Base-by-base conservation (phyloP, 2,329 filamentous ascomycete genomes). In the Stenocarpella maydis region DNA sequence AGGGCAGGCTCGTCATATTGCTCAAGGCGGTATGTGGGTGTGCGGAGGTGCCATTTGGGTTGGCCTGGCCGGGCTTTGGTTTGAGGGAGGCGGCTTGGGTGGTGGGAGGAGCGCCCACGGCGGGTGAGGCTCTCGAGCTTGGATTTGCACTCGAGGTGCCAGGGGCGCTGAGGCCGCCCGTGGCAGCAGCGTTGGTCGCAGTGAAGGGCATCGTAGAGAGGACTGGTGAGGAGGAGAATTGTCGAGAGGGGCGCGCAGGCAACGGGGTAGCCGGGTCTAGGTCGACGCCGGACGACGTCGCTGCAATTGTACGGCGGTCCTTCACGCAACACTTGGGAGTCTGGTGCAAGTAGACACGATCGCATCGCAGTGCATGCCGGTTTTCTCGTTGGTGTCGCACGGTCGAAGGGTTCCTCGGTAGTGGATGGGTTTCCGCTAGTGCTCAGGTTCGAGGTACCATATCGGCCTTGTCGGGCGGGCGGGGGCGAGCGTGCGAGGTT, bases 1-100 rank as follows among this genome's bases (percentile, higher is more conserved):
- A 84, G 55, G 94, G 89, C 69, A 83, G 71, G 73, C 86, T 89
- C 49, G 80, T 81, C 82, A 90, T 82, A 39, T 86, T 84, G 75
- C 87, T 89, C 47, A 90, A 81, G 15, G 86, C 84, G 49, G 81
- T 78, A 61, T 84, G 84, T 4, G 84, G 78, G 69, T 87, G 87
- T 41, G 82, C 74, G 12, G 85, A 82, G 72, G 87, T 84, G 68
- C 66, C 65, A 21, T 85, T 84, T 71, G 84, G 84, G 74, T 88
- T 87, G 60, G 85, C 82, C 75, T 85, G 85, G n/a, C 81, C 72
- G 21, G 75, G 76, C 74, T 87, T 88, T n/a, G 84, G 75, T 72
- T 87, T 87, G 49, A 74, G 39, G 61, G 82, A 78, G 24, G 79
- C 75, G 54, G 78, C 74, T 70, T 79, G 77, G 72, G 73, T 77